A percentile compares a stretch with the other conserved stretches of the same genome.
These are phyloP conservation scores for Kokia cookei DNA, from an alignment of 441 rosid genomes.

Conservation along the genomic window DNA sequence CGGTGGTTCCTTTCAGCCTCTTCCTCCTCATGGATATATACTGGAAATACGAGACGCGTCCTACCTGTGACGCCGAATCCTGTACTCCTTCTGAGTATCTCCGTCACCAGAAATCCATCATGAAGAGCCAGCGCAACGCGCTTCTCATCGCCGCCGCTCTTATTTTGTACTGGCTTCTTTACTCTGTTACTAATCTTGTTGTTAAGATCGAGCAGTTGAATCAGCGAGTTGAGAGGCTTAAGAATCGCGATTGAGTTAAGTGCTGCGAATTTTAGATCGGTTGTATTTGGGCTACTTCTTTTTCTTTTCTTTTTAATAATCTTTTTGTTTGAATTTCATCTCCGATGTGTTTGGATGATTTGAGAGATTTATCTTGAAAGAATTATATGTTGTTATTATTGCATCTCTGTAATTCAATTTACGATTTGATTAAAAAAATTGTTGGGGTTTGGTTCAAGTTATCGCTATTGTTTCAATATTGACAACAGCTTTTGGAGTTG, in stretches of 20 bases:
- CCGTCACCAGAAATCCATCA: constrained; percentile 91
- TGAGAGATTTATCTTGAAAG: not conserved
- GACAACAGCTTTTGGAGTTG: not conserved
- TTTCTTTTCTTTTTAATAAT: not conserved
- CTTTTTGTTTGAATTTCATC: not conserved
- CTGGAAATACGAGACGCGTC: constrained; percentile 92
- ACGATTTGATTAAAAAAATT: not conserved
- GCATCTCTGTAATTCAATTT: not conserved
- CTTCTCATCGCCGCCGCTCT: constrained; percentile 74
- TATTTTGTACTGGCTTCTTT: constrained; percentile 79
- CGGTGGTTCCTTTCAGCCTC: constrained; percentile 87
- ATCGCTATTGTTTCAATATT: not conserved
- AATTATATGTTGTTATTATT: not conserved
- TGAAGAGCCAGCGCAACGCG: constrained; percentile 94
- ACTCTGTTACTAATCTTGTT: constrained; percentile 66
- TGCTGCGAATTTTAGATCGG: not conserved
- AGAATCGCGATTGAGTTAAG: constrained; percentile 43
- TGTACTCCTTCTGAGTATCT: constrained; percentile 80
- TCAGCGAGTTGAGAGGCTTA: constrained; percentile 80
- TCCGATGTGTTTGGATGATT: not conserved
- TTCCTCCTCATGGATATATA: constrained; percentile 88
- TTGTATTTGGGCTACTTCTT: not conserved
- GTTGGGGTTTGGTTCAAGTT: not conserved
- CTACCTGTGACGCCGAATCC: constrained; percentile 65
- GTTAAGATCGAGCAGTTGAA: constrained; percentile 74